Base-by-base conservation (phyloP, 1,284 basidiomycete genomes). In the Entoloma clypeatum region DNA sequence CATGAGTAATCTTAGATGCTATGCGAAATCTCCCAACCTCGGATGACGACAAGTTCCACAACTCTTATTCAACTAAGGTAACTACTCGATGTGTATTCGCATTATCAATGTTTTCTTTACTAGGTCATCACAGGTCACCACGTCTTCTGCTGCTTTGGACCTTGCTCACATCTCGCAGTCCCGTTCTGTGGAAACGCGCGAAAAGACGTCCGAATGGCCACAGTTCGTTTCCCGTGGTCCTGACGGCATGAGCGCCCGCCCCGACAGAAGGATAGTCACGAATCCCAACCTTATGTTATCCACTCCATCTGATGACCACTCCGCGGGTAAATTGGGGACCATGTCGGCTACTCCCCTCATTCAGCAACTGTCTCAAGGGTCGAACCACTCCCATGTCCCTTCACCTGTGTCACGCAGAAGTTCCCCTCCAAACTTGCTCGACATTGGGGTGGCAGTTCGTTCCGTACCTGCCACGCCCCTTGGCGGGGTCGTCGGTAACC, bases 201-300 rank as follows among this genome's bases (percentile, higher is more conserved):
- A 85, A 56, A 89, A 89, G 59, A 74, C 85, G 1, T 92, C 92
- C 3, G 92, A 97, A 61, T 97, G 94, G 94, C 89, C 92, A 30
- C 89, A 88, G 58, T 96, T 92, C 63, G 71, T 72, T 35, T 66
- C 75, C 41, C 76, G 81, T 57, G 69, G 67, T 44, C 72, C 77
- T 39, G 84, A 85, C 33, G 67, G 69, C 18, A 56, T 77, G 36
- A 60, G 62, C 40, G 64, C 69, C 29, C 76, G 81, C 42, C 58
- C 65, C 25, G 81, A 84, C 40, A 76, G 81, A 48, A 78, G 82
- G 34, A 79, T 69, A 16, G 79, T 81, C 30, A 86, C 84, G 3
- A 86, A 84, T 57, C 82, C 85, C n/a, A 77, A 75, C 42, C 61
- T 86, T 55, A 76, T 71, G 8, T 60, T 83, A 44, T 76, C 77